phyloP scores from a whole-genome alignment of 306 rosid genomes.

The Prunus salicina region DNA sequence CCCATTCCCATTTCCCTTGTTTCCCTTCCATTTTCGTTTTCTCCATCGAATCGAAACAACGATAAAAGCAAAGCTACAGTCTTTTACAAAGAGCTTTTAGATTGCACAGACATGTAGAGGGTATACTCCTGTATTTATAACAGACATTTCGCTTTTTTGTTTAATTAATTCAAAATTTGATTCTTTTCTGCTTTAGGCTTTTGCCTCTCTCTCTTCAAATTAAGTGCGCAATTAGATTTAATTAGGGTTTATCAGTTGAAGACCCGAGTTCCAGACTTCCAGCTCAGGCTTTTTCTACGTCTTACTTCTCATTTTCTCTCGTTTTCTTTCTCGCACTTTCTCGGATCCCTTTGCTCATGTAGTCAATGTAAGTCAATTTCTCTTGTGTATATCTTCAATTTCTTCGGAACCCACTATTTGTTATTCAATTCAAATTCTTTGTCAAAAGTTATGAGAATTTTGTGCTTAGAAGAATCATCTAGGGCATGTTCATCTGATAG shows the following conservation, averaged over 20 bases:
- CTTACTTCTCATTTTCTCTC: constrained; percentile 11
- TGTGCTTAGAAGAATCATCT: constrained; percentile 3
- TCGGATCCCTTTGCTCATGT: constrained; percentile 4
- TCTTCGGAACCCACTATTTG: neutral
- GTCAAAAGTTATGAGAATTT: constrained; percentile 3
- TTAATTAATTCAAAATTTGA: neutral
- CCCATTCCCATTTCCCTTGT: neutral
- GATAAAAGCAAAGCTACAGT: neutral
- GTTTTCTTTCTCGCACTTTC: constrained; percentile 21
- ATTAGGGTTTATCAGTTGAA: constrained; percentile 30
- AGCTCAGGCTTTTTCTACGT: constrained; percentile 13
- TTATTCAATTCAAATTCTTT: neutral
- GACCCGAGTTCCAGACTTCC: constrained; percentile 15
- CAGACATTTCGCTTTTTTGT: neutral
- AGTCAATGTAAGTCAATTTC: constrained; percentile 36
- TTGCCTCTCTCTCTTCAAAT: constrained; percentile 1
- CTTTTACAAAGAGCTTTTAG: neutral
- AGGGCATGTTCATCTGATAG: constrained; percentile 9
- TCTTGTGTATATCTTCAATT: constrained; percentile 15
- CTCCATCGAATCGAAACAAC: neutral
- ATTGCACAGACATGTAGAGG: neutral
- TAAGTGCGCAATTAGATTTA: constrained; percentile 13
- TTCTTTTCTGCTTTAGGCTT: neutral
- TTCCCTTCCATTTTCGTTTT: neutral
- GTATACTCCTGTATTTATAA: neutral